phyloP scores from a whole-genome alignment of 108 stramenopile genomes.

The Epipyxis sp. region DNA sequence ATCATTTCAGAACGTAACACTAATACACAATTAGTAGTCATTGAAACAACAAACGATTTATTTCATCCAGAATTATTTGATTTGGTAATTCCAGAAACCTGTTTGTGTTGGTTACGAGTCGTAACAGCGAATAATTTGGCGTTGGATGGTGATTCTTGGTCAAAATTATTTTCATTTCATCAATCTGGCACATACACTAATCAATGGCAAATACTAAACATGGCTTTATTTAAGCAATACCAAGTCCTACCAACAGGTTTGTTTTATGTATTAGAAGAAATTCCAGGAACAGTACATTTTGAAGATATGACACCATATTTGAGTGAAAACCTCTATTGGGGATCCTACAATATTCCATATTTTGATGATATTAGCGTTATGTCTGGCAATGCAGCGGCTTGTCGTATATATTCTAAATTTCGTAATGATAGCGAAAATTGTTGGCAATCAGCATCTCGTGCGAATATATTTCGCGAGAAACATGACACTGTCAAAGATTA shows the following conservation, averaged over 20 bases:
- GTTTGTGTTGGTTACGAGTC: constrained; percentile 23
- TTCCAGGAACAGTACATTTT: constrained; percentile 36
- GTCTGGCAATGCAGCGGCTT: too few relatives aligned
- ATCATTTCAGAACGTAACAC: neutral
- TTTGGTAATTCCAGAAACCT: neutral
- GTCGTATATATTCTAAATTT: too few relatives aligned
- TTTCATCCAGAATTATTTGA: neutral
- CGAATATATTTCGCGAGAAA: too few relatives aligned
- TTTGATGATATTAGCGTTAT: constrained; percentile 46
- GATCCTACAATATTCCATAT: constrained; percentile 45
- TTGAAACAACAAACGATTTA: constrained; percentile 5
- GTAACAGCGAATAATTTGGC: constrained; percentile 12
- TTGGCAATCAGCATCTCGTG: too few relatives aligned
- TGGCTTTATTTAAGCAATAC: constrained; percentile 16
- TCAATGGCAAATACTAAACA: constrained; percentile 41
- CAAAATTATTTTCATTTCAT: neutral
- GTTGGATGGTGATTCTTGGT: neutral
- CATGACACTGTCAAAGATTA: too few relatives aligned
- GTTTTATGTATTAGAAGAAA: constrained; percentile 40
- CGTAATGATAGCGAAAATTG: too few relatives aligned
- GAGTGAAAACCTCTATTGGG: constrained; percentile 31
- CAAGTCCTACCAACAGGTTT: constrained; percentile 16
- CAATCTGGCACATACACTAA: constrained; percentile 41
- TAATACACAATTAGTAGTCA: constrained; percentile 9
- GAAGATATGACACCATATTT: constrained; percentile 35